phyloP scores from a whole-genome alignment of 192 early-diverging fungal species.

The Backusella tarrabulga region DNA sequence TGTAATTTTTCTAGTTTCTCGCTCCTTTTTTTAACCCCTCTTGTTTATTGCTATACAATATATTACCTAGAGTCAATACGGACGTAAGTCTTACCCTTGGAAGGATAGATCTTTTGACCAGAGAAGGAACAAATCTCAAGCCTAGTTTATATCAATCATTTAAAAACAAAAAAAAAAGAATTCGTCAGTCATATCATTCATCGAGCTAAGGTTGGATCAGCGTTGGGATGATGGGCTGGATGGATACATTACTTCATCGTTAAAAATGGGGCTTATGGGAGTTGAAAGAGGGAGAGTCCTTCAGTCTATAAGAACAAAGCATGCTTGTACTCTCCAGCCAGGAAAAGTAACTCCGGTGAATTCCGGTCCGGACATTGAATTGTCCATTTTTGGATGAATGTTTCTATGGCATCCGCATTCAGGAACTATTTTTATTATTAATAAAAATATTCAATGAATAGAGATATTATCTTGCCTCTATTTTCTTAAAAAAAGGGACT shows the following conservation, averaged over 20 bases:
- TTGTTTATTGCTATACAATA: neutral
- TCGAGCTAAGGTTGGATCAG: neutral
- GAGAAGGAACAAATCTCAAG: conserved; percentile 95
- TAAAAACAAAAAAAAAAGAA: neutral
- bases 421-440: neutral
- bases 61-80: conserved; percentile 83
- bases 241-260: conserved; percentile 25
- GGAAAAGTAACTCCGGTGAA: neutral
- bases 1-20: neutral
- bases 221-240: conserved; percentile 9
- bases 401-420: neutral
- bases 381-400: neutral
- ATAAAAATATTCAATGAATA: neutral
- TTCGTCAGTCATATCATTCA: conserved; percentile 10
- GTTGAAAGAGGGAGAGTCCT: conserved; percentile 15
- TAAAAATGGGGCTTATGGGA: conserved; percentile 21
- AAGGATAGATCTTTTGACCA: conserved; percentile 99
- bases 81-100: conserved; percentile 94
- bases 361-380: neutral
- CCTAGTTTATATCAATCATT: conserved; percentile 42
- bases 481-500: neutral
- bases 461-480: neutral
- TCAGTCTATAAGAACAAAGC: neutral
- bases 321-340: conserved; percentile 7
- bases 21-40: neutral